Evolutionary conservation across 352 stramenopile genomes (phyloP).

Genomic region (Globisporangium ultimum): DNA sequence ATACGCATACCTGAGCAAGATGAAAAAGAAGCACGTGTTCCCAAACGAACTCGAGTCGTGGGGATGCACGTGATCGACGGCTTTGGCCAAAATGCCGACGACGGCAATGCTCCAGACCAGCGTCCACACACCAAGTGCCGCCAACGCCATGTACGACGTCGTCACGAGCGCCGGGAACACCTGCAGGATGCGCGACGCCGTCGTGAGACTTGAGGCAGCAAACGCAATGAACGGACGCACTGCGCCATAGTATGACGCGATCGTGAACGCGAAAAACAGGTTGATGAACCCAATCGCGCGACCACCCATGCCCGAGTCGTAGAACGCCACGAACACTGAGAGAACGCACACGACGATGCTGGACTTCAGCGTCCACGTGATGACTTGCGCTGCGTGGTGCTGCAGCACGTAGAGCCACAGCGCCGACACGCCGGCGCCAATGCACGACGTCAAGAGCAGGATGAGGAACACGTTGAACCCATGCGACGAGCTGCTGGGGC

Average conservation of each 20-base stretch:
- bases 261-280: constrained; percentile 63
- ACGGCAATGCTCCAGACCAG: constrained; percentile 75
- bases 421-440: constrained; percentile 63
- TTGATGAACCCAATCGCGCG: constrained; percentile 82
- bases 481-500: constrained; percentile 45
- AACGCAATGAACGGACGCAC: constrained; percentile 74
- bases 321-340: constrained; percentile 52
- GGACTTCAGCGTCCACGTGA: constrained; percentile 62
- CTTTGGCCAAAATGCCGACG: constrained; percentile 66
- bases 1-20: constrained; percentile 66
- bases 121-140: constrained; percentile 64
- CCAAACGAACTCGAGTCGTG: constrained; percentile 61
- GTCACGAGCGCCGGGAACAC: constrained; percentile 73
- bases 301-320: constrained; percentile 68
- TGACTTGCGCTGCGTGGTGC: constrained; percentile 62
- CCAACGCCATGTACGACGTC: constrained; percentile 60
- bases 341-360: constrained; percentile 58
- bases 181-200: constrained; percentile 65
- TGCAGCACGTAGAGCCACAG: constrained; percentile 79
- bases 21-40: constrained; percentile 83
- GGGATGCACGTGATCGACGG: constrained; percentile 22
- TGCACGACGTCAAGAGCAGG: constrained; percentile 57
- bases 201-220: constrained; percentile 71
- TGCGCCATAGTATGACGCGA: constrained; percentile 64
- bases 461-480: constrained; percentile 71